Conservation (phyloP, 129 eudicot genomes). For the Heracleum sosnowskyi region DNA sequence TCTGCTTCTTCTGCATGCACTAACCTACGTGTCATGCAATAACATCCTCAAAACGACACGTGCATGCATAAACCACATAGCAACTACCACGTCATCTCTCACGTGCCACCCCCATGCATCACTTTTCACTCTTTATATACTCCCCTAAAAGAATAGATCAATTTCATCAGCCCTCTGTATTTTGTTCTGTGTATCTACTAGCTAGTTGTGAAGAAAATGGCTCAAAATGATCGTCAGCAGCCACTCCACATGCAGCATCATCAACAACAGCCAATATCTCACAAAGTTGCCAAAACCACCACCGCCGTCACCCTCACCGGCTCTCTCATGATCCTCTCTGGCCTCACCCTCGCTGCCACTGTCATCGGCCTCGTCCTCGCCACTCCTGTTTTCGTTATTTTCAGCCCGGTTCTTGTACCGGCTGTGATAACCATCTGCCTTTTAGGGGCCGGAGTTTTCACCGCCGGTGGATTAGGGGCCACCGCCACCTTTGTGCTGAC, state of each 20-base stretch:
- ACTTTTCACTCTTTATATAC: neutral
- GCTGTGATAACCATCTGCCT: conserved; percentile 31
- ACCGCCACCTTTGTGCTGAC: conserved; percentile 31
- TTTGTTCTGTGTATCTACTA: neutral
- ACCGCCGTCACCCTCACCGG: conserved; percentile 56
- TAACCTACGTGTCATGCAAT: neutral
- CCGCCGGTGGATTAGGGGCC: conserved; percentile 41
- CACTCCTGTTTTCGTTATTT: conserved; percentile 50
- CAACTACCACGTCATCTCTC: neutral
- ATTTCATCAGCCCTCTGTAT: neutral
- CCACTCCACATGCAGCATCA: neutral
- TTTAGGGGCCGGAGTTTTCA: conserved; percentile 30
- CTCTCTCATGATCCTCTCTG: conserved; percentile 51
- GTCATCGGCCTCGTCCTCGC: conserved; percentile 44
- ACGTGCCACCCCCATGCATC: neutral
- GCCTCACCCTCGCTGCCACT: conserved; percentile 45
- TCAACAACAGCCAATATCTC: conserved; percentile 13
- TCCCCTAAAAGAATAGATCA: too few relatives aligned
- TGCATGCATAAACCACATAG: neutral
- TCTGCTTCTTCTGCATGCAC: neutral
- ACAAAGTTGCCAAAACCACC: conserved; percentile 48
- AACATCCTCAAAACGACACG: neutral
- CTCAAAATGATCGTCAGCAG: conserved; percentile 2
- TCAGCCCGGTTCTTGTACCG: conserved; percentile 64
- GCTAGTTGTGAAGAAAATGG: conserved; percentile 8